Base-by-base conservation (phyloP, 2,329 filamentous ascomycete species). In the Leptoxyphium fumago region DNA sequence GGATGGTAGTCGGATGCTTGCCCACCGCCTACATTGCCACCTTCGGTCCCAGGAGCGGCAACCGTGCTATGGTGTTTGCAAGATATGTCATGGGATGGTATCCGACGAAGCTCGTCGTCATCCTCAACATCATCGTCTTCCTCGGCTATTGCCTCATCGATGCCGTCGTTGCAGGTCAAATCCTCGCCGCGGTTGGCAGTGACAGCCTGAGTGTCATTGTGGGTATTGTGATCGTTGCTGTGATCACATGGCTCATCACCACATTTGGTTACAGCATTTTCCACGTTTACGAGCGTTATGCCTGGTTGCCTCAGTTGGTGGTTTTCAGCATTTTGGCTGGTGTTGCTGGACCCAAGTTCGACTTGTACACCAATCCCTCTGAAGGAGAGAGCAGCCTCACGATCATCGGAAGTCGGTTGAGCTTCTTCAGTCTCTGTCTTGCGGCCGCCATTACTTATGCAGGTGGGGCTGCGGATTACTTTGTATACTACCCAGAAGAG, bases 341-440 rank as follows among this genome's bases (percentile, higher is more conserved):
- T 2, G 71, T 74, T 2, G 76, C 78, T 2, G 75, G 75, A 0
- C 67, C 70, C 2, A 66, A 73, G 13, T 82, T 80, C 52, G 74
- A 82, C 50, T 60, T 72, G 1, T 48, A 52, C 18, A 59, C 64
- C 1, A 68, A 70, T 1, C 59, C 65, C 2, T 77, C 72, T 1
- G 58, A 61, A 0, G 75, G 72, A n/a, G 65, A 74, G 39, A 53
- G 66, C 11, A 8, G 40, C 1, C 60, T 66, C 38, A 75, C 73
- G 2, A 54, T 78, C 7, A 62, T 65, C 11, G 78, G 74, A 17
- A 74, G 75, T 47, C 65, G 74, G 2, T 64, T 85, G 29, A 80
- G 77, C 4, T 86, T 83, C 61, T 81, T 86, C 60, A 80, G 75
- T 10, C 66, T 85, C 40, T 82, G 75, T 50, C 66, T 82, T 10